Percentiles rank a stretch among this genome's conserved stretches.
These are phyloP conservation scores for Rhizophagus sp. DNA, from an alignment of 192 early-diverging fungal species.

Conservation along the genomic window DNA sequence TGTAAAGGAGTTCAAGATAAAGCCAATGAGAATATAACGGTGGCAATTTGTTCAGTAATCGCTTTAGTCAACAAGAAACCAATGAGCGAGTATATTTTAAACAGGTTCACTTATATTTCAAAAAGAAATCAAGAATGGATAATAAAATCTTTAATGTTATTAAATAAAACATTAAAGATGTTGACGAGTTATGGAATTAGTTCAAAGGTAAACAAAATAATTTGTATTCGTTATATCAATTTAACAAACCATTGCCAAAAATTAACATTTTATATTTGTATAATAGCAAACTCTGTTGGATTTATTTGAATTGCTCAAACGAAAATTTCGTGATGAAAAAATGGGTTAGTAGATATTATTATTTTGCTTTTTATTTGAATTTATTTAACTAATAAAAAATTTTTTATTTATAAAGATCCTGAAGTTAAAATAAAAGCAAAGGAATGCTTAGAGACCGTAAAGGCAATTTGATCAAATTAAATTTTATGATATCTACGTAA, in stretches of 20 bases:
- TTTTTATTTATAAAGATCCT: not conserved
- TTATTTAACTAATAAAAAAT: not conserved
- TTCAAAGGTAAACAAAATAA: not conserved
- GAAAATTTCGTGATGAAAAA: not conserved
- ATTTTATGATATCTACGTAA: too few relatives aligned
- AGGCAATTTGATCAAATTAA: not conserved
- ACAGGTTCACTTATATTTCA: not conserved
- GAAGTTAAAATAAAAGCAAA: not conserved
- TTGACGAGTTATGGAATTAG: not conserved
- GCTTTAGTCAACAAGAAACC: not conserved
- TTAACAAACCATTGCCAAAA: not conserved
- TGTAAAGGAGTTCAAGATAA: not conserved
- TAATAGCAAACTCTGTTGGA: not conserved
- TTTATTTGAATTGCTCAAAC: not conserved
- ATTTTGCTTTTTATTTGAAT: not conserved
- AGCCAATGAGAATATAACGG: not conserved
- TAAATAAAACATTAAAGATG: not conserved
- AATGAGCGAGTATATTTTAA: not conserved
- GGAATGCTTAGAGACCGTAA: not conserved
- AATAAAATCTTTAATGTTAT: not conserved
- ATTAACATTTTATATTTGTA: not conserved
- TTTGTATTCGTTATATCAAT: not conserved
- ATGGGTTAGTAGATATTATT: not conserved
- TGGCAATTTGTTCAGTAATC: not conserved
- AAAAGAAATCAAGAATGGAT: slow-evolving; percentile 1